Base-by-base conservation (phyloP, 2,329 filamentous ascomycete species). In the Fusarium odoratissimum region DNA sequence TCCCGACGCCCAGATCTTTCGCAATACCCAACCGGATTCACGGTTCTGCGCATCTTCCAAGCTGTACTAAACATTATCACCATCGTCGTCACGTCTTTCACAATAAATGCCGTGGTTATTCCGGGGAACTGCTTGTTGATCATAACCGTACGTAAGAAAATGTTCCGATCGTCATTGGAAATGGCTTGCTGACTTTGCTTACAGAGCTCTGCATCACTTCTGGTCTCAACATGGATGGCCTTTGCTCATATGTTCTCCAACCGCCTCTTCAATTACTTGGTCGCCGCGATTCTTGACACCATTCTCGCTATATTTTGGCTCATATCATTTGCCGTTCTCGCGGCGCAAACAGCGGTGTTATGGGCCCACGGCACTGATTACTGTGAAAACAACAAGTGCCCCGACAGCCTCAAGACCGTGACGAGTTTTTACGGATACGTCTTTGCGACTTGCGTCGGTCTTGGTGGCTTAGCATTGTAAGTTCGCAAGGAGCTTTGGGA, bases 241-340 rank as follows among this genome's bases (percentile, higher is more conserved):
- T 78, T 85, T 21, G 82, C 85, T n/a, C 80, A 83, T 45, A 82
- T 80, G 41, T 81, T 80, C 28, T 75, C 79, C 1, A 81, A 83
- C n/a, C 77, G 77, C 5, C 73, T 82, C 25, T 88, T 86, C 79
- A 90, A 89, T 78, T 86, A 86, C 79, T 89, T 86, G 84, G 85
- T 85, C 31, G 81, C 87, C 12, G 78, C 90, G 7, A 81, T 80
- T 28, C 80, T 90, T 41, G 88, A 90, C 69, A 82, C 86, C 25
- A 82, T 86, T 63, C 83, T 87, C 35, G 76, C 86, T 59, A 66
- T 90, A 61, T 86, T 90, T 77, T 90, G 87, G 88, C 79, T 88
- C 40, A 73, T 80, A 57, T 81, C 83, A 3, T 84, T 86, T 44
- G 83, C 82, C 17, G 71, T 85, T 21, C 76, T 84, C 14, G 84